phyloP scores from a whole-genome alignment of 108 stramenopile genomes.

The Pseudonitzschia multiseries region DNA sequence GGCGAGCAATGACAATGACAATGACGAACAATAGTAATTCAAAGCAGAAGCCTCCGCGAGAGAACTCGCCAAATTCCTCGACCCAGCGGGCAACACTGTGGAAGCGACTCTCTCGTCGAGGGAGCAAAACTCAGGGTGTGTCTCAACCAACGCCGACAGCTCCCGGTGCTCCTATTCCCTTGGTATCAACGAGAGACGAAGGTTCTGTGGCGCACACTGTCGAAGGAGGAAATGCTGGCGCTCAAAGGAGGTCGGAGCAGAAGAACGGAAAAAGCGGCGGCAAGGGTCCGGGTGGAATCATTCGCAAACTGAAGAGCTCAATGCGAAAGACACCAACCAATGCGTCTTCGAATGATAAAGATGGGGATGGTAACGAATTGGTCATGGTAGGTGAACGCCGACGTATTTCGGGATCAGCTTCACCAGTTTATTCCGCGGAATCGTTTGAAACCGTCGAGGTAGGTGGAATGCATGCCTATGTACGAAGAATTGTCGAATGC shows the following conservation, averaged over 20 bases:
- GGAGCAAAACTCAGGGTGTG: neutral
- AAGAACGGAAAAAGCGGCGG: neutral
- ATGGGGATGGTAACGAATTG: neutral
- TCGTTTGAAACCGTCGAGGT: constrained; percentile 32
- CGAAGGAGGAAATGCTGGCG: constrained; percentile 11
- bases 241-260: neutral
- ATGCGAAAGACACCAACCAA: neutral
- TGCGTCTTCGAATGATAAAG: neutral
- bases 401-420: constrained; percentile 6
- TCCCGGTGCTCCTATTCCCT: constrained; percentile 1
- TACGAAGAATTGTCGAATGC: too few species aligned
- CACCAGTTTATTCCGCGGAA: constrained; percentile 17
- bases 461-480: neutral
- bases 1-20: neutral
- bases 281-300: neutral
- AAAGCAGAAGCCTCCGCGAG: neutral
- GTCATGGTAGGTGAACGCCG: neutral
- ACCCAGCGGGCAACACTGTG: constrained; percentile 4
- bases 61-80: constrained; percentile 1
- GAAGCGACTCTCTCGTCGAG: constrained; percentile 14
- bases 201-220: too few species aligned
- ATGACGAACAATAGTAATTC: neutral
- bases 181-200: neutral
- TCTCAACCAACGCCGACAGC: neutral
- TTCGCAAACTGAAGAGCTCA: constrained; percentile 15